phyloP scores from a whole-genome alignment of 768 basidiomycete species.

The Udeniomyces megalosporus region DNA sequence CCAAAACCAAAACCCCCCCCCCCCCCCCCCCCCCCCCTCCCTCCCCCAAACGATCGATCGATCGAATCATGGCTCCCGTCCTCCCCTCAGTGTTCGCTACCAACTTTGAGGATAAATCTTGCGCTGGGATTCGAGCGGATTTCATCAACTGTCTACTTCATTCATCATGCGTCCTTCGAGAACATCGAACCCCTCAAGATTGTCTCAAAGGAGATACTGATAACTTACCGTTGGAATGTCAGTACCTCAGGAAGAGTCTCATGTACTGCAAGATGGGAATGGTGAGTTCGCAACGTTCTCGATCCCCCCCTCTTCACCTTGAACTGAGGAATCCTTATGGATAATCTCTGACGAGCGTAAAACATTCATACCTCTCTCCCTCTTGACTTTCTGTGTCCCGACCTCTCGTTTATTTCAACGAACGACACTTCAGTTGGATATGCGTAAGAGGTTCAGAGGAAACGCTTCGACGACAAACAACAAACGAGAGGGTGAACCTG shows the following conservation, averaged over 20 bases:
- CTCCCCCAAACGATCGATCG: too few species aligned
- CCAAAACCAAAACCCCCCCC: too few species aligned
- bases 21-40: too few species aligned
- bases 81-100: conserved; percentile 7
- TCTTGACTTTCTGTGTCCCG: background rate
- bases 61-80: background rate
- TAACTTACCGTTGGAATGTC: conserved; percentile 67
- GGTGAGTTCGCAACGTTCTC: conserved; percentile 36
- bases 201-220: conserved; percentile 59
- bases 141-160: conserved; percentile 69
- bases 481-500: background rate
- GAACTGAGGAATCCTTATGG: background rate
- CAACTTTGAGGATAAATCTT: background rate
- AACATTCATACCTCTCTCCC: background rate
- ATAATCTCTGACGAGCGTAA: background rate
- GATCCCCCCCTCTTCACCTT: background rate
- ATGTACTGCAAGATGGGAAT: conserved; percentile 84
- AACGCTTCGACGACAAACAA: conserved; percentile 31
- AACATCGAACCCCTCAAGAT: conserved; percentile 53
- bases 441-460: conserved; percentile 67
- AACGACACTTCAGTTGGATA: conserved; percentile 58
- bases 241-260: conserved; percentile 57
- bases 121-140: conserved; percentile 41
- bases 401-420: background rate
- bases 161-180: conserved; percentile 72